These are phyloP conservation scores for Dioszegia crocea DNA, from an alignment of 768 basidiomycete species.

Conservation along the genomic window DNA sequence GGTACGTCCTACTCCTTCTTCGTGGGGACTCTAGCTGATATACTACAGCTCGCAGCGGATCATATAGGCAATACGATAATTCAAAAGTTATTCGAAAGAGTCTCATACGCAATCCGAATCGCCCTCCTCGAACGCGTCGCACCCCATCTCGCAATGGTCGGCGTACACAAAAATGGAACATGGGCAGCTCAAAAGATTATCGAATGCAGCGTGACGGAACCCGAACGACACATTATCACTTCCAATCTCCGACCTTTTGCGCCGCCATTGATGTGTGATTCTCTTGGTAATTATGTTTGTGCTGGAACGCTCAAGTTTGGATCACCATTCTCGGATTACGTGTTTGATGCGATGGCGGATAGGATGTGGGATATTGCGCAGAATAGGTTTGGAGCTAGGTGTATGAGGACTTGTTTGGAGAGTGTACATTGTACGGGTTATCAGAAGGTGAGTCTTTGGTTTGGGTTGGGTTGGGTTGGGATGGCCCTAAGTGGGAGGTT, in stretches of 20 bases:
- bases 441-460: conserved; percentile 59
- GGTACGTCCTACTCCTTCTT: conserved; percentile 19
- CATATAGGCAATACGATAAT: conserved; percentile 99
- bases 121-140: conserved; percentile 90
- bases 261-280: conserved; percentile 88
- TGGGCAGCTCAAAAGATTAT: conserved; percentile 99
- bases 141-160: conserved; percentile 93
- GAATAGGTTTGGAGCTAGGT: conserved; percentile 94
- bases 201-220: conserved; percentile 80
- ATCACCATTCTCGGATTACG: conserved; percentile 83
- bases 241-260: conserved; percentile 84
- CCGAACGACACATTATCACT: conserved; percentile 78
- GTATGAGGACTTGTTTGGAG: conserved; percentile 95
- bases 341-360: conserved; percentile 96
- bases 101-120: conserved; percentile 69
- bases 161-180: conserved; percentile 98
- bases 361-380: conserved; percentile 97
- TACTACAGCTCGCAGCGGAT: conserved; percentile 69
- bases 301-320: conserved; percentile 75
- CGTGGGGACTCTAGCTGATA: not conserved
- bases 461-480: too few relatives aligned
- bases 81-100: conserved; percentile 92
- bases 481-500: too few relatives aligned
- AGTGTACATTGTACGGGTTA: conserved; percentile 73
- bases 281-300: conserved; percentile 52